Evolutionary conservation across 768 basidiomycete genomes (phyloP), one percentile per base, ranked within the genome.

Genomic region (Dioszegia crocea): DNA sequence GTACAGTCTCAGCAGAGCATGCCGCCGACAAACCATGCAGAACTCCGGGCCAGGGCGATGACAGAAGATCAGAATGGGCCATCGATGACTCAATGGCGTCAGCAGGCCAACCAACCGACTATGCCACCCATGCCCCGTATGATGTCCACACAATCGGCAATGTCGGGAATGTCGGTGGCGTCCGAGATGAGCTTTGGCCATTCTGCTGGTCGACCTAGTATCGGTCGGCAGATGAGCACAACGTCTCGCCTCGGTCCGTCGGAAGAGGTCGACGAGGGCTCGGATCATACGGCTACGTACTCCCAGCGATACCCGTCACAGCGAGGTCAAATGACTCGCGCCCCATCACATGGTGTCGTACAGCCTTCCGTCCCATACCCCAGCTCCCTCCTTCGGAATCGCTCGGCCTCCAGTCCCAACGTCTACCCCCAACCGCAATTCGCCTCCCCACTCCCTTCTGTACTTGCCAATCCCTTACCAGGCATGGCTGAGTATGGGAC

Each of bases 61-160:
- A 86, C 87, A 14, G 87, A 90, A 65, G 86, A 86, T 67, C 78
- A 80, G 49, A 84, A 82, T 60, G 85, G 87, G 1, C 80, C 82
- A 14, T 78, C 83, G 19, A 84, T 87, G 78, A 78, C 81, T 9
- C 85, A 84, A 62, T 87, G 87, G 88, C 79, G 85, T 61, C 79
- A 81, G 57, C 82, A 82, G 45, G 80, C 55, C 9, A 47, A 29
- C 3, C 29, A 33, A 77, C 36, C 65, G 73, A 56, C 75, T 71
- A 57, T 69, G 62, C 64, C 62, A 16, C 71, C 71, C 10, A 67
- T 75, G 31, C 76, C 76, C 21, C 63, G 76, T n/a, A 59, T 74
- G 26, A 59, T 62, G 17, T 74, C 75, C 11, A 62, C 62, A 12
- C 70, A 71, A 61, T 74, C 74, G 5, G 57, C 64, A 30, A 64